Percentiles rank a stretch among this genome's conserved stretches.
phyloP scores from a whole-genome alignment of 371 early-diverging fungal genomes.

The Rhizopus microsporus region DNA sequence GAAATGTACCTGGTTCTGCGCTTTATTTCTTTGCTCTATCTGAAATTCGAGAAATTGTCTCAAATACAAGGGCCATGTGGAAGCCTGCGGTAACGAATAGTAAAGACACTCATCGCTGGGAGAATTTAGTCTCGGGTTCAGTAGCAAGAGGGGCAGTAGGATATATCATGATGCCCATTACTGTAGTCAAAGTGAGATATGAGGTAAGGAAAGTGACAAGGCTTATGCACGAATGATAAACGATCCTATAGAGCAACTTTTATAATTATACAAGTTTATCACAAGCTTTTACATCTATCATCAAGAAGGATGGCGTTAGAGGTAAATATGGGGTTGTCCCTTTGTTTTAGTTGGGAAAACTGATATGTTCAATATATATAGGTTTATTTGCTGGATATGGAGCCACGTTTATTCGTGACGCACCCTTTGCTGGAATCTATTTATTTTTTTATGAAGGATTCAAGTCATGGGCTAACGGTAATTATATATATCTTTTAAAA shows the following conservation, averaged over 20 bases:
- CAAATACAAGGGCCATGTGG: slow-evolving; percentile 38
- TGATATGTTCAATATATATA: slow-evolving; percentile 12
- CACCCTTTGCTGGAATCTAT: slow-evolving; percentile 96
- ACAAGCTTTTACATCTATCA: slow-evolving; percentile 66
- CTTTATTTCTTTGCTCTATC: slow-evolving; percentile 75
- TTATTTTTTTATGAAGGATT: slow-evolving; percentile 86
- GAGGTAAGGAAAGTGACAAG: slow-evolving; percentile 59
- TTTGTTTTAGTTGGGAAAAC: background rate
- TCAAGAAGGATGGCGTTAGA: slow-evolving; percentile 58
- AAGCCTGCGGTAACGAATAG: slow-evolving; percentile 31
- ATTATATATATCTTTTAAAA: background rate
- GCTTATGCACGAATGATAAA: background rate
- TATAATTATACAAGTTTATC: slow-evolving; percentile 75
- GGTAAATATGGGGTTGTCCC: slow-evolving; percentile 29
- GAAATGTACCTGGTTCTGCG: slow-evolving; percentile 87
- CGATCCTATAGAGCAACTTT: slow-evolving; percentile 66
- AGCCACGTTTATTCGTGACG: slow-evolving; percentile 91
- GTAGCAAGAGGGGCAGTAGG: slow-evolving; percentile 85
- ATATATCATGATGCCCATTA: slow-evolving; percentile 91
- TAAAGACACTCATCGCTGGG: slow-evolving; percentile 38
- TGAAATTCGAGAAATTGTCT: slow-evolving; percentile 48
- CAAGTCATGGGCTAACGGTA: slow-evolving; percentile 58
- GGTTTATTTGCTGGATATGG: slow-evolving; percentile 90
- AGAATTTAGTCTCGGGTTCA: slow-evolving; percentile 80
- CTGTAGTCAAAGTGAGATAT: slow-evolving; percentile 91